Base-by-base conservation (phyloP, 495 filamentous ascomycete genomes). In the Neurospora sublineolata region DNA sequence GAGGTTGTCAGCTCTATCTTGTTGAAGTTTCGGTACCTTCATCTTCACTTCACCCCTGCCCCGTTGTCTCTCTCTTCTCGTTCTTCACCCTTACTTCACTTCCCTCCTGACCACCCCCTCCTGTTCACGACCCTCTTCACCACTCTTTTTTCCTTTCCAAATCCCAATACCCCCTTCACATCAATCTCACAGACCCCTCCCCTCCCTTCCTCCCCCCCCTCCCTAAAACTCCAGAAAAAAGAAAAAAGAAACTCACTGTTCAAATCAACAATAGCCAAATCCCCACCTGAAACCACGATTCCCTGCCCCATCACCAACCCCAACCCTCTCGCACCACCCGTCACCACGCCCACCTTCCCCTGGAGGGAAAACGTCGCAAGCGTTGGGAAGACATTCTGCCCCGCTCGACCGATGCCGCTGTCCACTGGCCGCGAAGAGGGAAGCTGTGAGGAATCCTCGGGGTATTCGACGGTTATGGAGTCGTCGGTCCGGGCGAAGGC, bases 291-390 rank as follows among this genome's bases (percentile, higher is more conserved):
- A 14, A 91, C 88, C 37, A 97, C 90, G 74, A 96, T 87, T 5
- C 89, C 94, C 79, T 97, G 93, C 41, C 88, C 90, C 94, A 98
- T 97, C 40, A 97, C 94, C 75, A 97, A 83, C 68, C 93, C 93
- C 75, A 97, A 79, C 5, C 93, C 93, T 75, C 94, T 84, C 44
- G 94, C 93, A 75, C 93, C 94, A 39, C 94, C 94, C 12, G 93
- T 97, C 3, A 97, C 91, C 7, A 96, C 83, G 33, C 84, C 91
- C 7, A 93, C 91, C 75, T 89, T 90, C 36, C 87, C 89, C 79
- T 96, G 91, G 33, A 97, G 83, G 0, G 91, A 92, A 81, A 96
- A 97, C 38, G 87, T 78, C 16, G 83, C 80, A 18, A 86, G 81
- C 14, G 83, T 83, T 1, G 82, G 83, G 67, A 82, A 79, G 64